Evolutionary conservation across 768 basidiomycete species (phyloP).

Genomic region (Galerina sulciceps): DNA sequence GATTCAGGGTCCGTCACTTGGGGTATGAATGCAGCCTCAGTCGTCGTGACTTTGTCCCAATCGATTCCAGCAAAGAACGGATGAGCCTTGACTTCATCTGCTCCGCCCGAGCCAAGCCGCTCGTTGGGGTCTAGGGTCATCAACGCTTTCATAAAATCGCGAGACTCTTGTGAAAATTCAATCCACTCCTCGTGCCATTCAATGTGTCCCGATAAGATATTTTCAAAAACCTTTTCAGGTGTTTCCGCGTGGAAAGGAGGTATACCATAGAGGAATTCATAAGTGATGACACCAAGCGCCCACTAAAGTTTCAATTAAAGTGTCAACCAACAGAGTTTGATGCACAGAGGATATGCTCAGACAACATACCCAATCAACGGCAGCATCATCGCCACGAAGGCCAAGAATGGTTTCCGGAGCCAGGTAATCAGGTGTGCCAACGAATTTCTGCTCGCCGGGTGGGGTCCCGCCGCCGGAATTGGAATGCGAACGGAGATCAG

Average conservation of each 20-base stretch:
- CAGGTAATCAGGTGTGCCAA: conserved; percentile 97
- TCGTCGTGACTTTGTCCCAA: conserved; percentile 89
- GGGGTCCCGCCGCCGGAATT: conserved; percentile 68
- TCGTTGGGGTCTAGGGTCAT: conserved; percentile 79
- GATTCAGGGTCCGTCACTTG: conserved; percentile 95
- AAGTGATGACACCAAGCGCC: conserved; percentile 97
- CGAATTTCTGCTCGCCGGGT: conserved; percentile 90
- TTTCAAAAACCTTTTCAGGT: conserved; percentile 97
- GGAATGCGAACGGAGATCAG: conserved; percentile 80
- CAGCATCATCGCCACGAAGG: conserved; percentile 90
- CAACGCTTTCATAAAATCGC: conserved; percentile 88
- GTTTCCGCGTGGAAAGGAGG: conserved; percentile 98
- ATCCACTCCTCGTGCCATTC: conserved; percentile 97
- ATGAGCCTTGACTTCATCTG: conserved; percentile 91
- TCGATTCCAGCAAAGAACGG: conserved; percentile 90
- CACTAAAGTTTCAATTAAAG: conserved; percentile 59
- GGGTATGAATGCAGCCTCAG: conserved; percentile 94
- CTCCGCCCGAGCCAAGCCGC: conserved; percentile 85
- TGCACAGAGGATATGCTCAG: conserved; percentile 7
- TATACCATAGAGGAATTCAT: conserved; percentile 96
- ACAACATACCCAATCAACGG: conserved; percentile 89
- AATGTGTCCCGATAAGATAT: conserved; percentile 91
- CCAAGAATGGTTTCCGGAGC: conserved; percentile 96
- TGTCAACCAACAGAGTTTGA: not conserved
- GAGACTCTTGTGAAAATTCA: conserved; percentile 83